phyloP scores from a whole-genome alignment of 805 yeast genomes.

The Tetrapisispora nanseiensis region DNA sequence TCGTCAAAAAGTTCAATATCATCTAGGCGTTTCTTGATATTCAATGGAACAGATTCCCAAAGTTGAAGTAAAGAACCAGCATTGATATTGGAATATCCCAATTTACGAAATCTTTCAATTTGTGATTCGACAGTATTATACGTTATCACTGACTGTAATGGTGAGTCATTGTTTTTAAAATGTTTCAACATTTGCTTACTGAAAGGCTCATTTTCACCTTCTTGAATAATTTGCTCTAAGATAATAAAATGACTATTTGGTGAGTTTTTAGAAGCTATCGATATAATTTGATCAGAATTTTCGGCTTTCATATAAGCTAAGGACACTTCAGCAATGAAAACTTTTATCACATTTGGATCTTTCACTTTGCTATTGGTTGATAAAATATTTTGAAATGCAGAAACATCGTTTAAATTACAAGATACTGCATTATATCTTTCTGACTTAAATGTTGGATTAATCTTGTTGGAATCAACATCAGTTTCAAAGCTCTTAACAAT shows the following conservation, averaged over 20 bases:
- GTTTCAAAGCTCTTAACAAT: slow-evolving; percentile 33
- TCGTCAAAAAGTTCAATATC: slow-evolving; percentile 67
- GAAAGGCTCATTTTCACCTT: slow-evolving; percentile 54
- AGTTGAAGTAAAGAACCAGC: slow-evolving; percentile 45
- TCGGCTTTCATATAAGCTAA: slow-evolving; percentile 67
- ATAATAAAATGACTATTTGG: slow-evolving; percentile 51
- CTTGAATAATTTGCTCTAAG: slow-evolving; percentile 64
- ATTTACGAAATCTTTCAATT: slow-evolving; percentile 35
- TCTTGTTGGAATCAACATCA: slow-evolving; percentile 17
- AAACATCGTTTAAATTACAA: slow-evolving; percentile 51
- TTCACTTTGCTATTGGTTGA: slow-evolving; percentile 5
- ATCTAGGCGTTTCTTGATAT: slow-evolving; percentile 34
- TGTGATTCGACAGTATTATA: slow-evolving; percentile 49
- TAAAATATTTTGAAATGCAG: slow-evolving; percentile 27
- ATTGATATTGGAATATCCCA: slow-evolving; percentile 42
- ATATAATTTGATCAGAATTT: slow-evolving; percentile 53
- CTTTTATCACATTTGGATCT: slow-evolving; percentile 31
- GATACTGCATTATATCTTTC: slow-evolving; percentile 48
- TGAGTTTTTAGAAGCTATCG: slow-evolving; percentile 32
- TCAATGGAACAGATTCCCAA: slow-evolving; percentile 43
- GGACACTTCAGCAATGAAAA: slow-evolving; percentile 76
- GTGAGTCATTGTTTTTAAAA: slow-evolving; percentile 55
- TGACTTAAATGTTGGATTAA: slow-evolving; percentile 13
- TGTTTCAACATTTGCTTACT: slow-evolving; percentile 67
- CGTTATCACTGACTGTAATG: slow-evolving; percentile 50